Conservation (phyloP, 2,329 filamentous ascomycete genomes). For the Conoideocrella luteorostrata region DNA sequence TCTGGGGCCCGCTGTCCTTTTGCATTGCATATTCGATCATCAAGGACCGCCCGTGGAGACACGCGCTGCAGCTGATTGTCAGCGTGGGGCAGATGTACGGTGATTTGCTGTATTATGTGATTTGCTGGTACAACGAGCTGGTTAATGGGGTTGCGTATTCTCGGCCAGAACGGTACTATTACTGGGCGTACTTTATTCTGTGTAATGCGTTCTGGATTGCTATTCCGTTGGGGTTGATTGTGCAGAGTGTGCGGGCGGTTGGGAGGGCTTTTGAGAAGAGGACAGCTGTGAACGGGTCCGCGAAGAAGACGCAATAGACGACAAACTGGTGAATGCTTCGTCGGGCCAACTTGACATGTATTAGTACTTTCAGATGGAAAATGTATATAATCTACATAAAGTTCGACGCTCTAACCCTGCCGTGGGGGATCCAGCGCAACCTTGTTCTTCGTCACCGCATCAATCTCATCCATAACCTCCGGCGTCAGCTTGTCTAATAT, state of each 20-base stretch:
- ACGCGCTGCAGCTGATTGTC: slow-evolving; percentile 42
- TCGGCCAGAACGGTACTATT: slow-evolving; percentile 46
- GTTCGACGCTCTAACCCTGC: too few relatives aligned
- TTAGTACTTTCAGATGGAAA: background rate
- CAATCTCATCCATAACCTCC: slow-evolving; percentile 54
- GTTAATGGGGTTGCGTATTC: slow-evolving; percentile 36
- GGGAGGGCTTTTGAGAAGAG: slow-evolving; percentile 21
- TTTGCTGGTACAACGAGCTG: slow-evolving; percentile 35
- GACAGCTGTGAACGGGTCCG: slow-evolving; percentile 13
- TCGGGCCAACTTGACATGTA: too few relatives aligned
- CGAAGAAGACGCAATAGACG: slow-evolving; percentile 21
- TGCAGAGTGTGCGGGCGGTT: slow-evolving; percentile 20
- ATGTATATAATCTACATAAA: too few relatives aligned
- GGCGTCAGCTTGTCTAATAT: slow-evolving; percentile 50
- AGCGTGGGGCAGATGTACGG: slow-evolving; percentile 46
- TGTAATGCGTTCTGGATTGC: slow-evolving; percentile 49
- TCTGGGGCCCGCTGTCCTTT: slow-evolving; percentile 49
- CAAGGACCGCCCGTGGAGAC: slow-evolving; percentile 36
- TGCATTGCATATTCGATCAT: slow-evolving; percentile 37
- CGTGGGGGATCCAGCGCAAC: too few relatives aligned
- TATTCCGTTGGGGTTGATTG: slow-evolving; percentile 33
- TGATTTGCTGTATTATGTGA: slow-evolving; percentile 45
- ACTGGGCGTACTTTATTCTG: slow-evolving; percentile 46
- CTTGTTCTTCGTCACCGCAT: slow-evolving; percentile 52
- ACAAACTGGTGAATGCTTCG: too few relatives aligned